Conservation (phyloP, 208 protist genomes). For the Entamoeba histolytica region DNA sequence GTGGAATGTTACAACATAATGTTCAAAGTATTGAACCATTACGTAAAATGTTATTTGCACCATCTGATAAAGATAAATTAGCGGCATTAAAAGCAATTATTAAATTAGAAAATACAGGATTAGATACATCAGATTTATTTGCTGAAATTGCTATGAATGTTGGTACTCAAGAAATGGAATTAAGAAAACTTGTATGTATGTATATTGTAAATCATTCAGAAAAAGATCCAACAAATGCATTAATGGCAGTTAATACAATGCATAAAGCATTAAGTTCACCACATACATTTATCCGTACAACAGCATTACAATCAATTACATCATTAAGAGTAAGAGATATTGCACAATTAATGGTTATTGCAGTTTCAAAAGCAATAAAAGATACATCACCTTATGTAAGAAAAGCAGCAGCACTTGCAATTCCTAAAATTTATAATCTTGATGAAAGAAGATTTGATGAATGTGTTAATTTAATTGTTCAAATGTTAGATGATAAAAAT, state of each 20-base stretch:
- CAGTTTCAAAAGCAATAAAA: not conserved
- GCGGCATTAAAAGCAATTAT: not conserved
- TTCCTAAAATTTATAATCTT: not conserved
- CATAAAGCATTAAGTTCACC: not conserved
- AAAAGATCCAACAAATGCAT: not conserved
- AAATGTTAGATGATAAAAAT: not conserved
- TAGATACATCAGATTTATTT: not conserved
- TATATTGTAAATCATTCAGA: not conserved
- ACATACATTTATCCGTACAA: not conserved
- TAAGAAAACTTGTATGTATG: not conserved
- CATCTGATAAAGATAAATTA: not conserved
- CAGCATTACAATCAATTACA: not conserved
- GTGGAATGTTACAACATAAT: not conserved
- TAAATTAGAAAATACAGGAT: not conserved
- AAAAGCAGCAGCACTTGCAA: not conserved
- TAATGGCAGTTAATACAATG: not conserved
- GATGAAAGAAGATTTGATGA: not conserved
- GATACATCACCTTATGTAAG: not conserved
- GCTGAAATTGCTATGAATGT: not conserved
- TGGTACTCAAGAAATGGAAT: not conserved
- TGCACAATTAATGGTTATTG: conserved; percentile 3
- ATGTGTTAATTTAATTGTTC: not conserved
- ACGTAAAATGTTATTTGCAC: not conserved
- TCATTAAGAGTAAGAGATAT: conserved; percentile 2
- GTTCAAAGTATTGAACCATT: not conserved